phyloP scores from a whole-genome alignment of 805 yeast species.

The Kodamaea restingae region DNA sequence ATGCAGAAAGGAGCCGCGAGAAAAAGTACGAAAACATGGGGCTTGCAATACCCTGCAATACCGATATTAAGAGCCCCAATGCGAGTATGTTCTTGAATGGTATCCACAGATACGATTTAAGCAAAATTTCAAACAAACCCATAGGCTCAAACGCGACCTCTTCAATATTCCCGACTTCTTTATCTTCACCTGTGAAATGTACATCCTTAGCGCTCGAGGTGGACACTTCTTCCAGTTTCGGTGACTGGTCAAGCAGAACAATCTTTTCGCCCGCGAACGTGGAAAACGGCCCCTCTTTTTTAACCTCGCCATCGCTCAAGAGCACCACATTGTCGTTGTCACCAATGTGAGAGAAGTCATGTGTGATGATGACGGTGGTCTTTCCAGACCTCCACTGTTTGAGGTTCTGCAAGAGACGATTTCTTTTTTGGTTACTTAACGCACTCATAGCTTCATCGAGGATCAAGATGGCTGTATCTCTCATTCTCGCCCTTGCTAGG shows the following conservation, averaged over 20 bases:
- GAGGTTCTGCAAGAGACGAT: constrained; percentile 45
- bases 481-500: constrained; percentile 73
- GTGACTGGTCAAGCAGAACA: not conserved
- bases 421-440: constrained; percentile 53
- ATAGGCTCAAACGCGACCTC: not conserved
- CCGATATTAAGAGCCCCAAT: constrained; percentile 51
- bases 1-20: constrained; percentile 62
- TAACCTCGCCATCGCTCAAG: constrained; percentile 56
- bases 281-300: constrained; percentile 10
- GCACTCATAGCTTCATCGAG: constrained; percentile 89
- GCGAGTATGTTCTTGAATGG: constrained; percentile 23
- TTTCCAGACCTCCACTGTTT: constrained; percentile 58
- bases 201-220: not conserved
- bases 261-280: not conserved
- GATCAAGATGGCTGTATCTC: constrained; percentile 71
- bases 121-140: constrained; percentile 22
- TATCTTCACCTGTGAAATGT: not conserved
- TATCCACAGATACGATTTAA: constrained; percentile 20
- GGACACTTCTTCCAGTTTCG: not conserved
- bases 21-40: constrained; percentile 80
- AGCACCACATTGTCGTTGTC: constrained; percentile 55
- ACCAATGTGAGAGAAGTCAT: constrained; percentile 59
- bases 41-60: constrained; percentile 57
- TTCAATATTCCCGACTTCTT: not conserved
- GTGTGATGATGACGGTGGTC: constrained; percentile 81